Evolutionary conservation across 257 asterid genomes (phyloP), one percentile per base, ranked within the genome.

Genomic region (Solanum chiquidenum): DNA sequence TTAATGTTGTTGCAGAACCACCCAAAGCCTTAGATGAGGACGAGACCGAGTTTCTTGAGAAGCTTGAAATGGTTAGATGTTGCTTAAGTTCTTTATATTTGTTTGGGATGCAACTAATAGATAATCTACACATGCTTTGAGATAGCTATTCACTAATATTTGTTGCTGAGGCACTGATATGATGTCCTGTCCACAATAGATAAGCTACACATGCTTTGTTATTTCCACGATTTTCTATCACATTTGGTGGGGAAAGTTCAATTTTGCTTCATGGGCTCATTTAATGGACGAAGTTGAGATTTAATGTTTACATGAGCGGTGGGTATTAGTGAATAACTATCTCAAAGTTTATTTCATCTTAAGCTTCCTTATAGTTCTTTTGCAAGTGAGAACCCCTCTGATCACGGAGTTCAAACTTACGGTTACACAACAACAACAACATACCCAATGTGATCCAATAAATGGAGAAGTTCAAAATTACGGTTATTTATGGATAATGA

Each of bases 21-120:
- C 99, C 99, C 12, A 97, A 95, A 92, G 98, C 99, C 76, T 90
- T 97, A 92, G 99, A 97, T 92, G 99, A 95, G 90, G 99, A 97
- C 25, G 99, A 97, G 94, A 93, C 97, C 0, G 98, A 97, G 91
- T 97, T 97, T 93, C 99, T 97, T 3, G 98, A 97, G 44, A 94
- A 88, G 35, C 69, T 93, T 86, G 99, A 97, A 85, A 89, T 72
- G 95, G 99, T 95, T 92, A 94, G 93, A 25, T 88, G 86, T 58
- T 73, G 13, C 89, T 37, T 84, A 69, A 42, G 5, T 5, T 79
- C 38, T 79, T 79, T 79, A 79, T 79, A 55, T 42, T 25, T 79
- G 14, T 44, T 29, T 79, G 38, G 14, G 40, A 27, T 79, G 18
- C 85, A 12, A 27, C n/a, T 79, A 37, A n/a, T 27, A 79, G 84